Evolutionary conservation across 2,329 filamentous ascomycete species (phyloP).

Genomic region (Fusarium sp.): DNA sequence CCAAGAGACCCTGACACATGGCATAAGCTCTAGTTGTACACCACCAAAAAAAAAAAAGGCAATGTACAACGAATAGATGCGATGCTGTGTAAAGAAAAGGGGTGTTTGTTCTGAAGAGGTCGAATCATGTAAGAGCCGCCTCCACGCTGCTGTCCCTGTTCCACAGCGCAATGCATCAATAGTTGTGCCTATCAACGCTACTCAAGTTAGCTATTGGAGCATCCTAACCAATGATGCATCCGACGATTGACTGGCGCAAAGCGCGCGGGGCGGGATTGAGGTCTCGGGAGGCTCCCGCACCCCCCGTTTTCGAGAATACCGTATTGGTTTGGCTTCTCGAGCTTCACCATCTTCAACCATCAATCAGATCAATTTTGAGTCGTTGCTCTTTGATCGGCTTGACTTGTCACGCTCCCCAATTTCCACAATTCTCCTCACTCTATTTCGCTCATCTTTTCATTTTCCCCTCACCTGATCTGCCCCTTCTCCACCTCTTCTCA

Average conservation of each 20-base stretch:
- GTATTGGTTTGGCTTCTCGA: slow-evolving; percentile 14
- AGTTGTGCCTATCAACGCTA: slow-evolving; percentile 9
- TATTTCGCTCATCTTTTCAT: slow-evolving; percentile 7
- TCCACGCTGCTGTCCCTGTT: slow-evolving; percentile 1
- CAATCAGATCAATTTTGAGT: no score
- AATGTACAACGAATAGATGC: slow-evolving; percentile 1
- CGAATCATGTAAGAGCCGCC: slow-evolving; percentile 19
- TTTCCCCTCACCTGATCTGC: slow-evolving; percentile 6
- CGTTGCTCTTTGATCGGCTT: background rate
- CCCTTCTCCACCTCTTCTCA: slow-evolving; percentile 5
- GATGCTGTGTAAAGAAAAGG: background rate
- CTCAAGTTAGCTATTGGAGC: background rate
- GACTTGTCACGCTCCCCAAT: background rate
- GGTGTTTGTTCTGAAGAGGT: background rate
- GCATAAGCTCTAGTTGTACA: slow-evolving; percentile 22
- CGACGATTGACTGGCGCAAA: slow-evolving; percentile 28
- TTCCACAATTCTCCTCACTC: background rate
- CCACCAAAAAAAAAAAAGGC: background rate
- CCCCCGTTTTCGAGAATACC: slow-evolving; percentile 24
- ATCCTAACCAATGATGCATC: slow-evolving; percentile 25
- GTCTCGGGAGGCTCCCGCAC: slow-evolving; percentile 39
- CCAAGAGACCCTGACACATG: slow-evolving; percentile 21
- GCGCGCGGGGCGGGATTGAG: slow-evolving; percentile 31
- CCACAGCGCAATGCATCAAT: slow-evolving; percentile 19
- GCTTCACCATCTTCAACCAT: slow-evolving; percentile 12